Conservation (phyloP, 2,329 filamentous ascomycete genomes). For the Trichoderma semiorbis region DNA sequence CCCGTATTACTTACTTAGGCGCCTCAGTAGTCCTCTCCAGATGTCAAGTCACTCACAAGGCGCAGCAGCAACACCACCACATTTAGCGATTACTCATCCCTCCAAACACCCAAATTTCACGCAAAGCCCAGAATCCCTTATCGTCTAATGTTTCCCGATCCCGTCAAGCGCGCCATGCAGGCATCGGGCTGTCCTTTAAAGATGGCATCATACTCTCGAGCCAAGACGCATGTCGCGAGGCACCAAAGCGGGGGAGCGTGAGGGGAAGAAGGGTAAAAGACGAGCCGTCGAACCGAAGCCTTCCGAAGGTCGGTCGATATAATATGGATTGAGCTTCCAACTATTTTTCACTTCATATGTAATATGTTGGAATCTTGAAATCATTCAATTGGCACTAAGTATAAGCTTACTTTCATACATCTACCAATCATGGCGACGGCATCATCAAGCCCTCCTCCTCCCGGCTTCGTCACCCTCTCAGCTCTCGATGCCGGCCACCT, state of each 20-base stretch:
- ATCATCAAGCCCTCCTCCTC: background rate
- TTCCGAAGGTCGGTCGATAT: background rate
- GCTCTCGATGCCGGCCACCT: constrained; percentile 5
- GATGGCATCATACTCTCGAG: background rate
- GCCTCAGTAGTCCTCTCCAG: background rate
- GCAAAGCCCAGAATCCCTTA: background rate
- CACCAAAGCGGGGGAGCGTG: background rate
- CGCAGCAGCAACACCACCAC: background rate
- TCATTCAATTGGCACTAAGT: background rate
- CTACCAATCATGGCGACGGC: background rate
- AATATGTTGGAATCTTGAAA: background rate
- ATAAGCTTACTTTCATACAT: background rate
- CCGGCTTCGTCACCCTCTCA: background rate
- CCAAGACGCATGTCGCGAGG: background rate
- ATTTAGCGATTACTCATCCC: background rate
- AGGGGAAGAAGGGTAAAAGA: background rate
- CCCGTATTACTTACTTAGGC: background rate
- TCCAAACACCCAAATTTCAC: background rate
- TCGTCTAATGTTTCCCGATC: background rate
- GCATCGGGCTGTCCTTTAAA: background rate
- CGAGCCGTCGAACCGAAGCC: background rate
- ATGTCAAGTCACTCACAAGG: background rate
- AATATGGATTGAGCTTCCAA: background rate
- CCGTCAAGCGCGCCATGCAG: background rate
- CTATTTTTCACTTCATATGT: background rate